Conservation (phyloP, 176 grass and related monocot genomes). For the Lolium rigidum region DNA sequence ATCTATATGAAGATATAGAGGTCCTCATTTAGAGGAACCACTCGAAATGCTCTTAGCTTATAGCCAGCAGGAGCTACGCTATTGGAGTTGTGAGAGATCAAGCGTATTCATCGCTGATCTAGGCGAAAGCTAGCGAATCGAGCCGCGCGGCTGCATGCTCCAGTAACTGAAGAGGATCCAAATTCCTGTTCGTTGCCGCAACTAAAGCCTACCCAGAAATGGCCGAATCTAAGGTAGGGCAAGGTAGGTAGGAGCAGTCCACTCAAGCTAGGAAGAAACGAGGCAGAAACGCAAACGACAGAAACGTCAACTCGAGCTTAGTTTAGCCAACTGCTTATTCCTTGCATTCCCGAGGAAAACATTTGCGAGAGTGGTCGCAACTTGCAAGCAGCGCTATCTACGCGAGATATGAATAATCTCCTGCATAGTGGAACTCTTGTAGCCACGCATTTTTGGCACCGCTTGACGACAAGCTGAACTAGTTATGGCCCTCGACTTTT, state of each 20-base stretch:
- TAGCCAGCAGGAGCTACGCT: too few relatives aligned
- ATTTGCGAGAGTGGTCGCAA: not conserved
- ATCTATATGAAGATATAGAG: too few relatives aligned
- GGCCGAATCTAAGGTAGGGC: not conserved
- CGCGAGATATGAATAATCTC: too few relatives aligned
- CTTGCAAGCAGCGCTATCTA: not conserved
- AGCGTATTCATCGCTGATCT: not conserved
- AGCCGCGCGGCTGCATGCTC: not conserved
- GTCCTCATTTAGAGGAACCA: too few relatives aligned
- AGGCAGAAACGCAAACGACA: constrained; percentile 1
- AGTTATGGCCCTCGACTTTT: not conserved
- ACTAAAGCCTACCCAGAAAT: constrained; percentile 4
- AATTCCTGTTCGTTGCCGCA: not conserved
- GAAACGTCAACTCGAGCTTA: constrained; percentile 6
- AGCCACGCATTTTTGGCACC: not conserved
- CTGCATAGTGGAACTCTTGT: too few relatives aligned
- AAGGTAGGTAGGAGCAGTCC: not conserved
- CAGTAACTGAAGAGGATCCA: not conserved
- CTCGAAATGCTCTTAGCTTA: too few relatives aligned
- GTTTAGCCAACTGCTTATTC: constrained; percentile 7
- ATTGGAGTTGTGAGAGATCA: not conserved
- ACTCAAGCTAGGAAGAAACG: not conserved
- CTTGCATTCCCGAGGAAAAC: constrained; percentile 19
- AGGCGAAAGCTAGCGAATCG: not conserved
- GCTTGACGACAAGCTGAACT: not conserved